Conservation (phyloP, 192 early-diverging fungal genomes). For the Coemansia sp. region DNA sequence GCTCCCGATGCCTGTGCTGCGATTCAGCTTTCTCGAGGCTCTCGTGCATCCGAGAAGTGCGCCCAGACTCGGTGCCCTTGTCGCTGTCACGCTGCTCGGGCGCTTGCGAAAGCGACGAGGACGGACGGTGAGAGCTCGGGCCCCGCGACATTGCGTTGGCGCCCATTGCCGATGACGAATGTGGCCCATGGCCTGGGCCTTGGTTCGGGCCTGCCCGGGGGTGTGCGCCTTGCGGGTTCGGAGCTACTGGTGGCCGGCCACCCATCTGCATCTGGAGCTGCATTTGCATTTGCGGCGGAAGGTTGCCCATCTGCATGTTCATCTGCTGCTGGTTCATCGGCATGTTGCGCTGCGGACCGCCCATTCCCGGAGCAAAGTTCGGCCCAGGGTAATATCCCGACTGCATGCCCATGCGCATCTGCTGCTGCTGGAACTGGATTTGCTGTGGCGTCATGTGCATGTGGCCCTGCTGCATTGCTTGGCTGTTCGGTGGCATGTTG, state of each 20-base stretch:
- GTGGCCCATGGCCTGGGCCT: neutral
- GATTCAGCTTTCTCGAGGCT: slow-evolving; percentile 33
- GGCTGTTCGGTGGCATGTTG: slow-evolving; percentile 6
- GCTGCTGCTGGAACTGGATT: slow-evolving; percentile 28
- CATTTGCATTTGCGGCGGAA: slow-evolving; percentile 42
- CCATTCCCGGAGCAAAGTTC: slow-evolving; percentile 25
- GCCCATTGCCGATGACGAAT: neutral
- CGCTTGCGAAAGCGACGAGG: neutral
- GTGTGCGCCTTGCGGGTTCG: slow-evolving; percentile 21
- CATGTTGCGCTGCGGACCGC: slow-evolving; percentile 47
- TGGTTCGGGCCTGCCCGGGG: slow-evolving; percentile 19
- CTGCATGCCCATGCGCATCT: slow-evolving; percentile 43
- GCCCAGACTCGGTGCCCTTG: slow-evolving; percentile 36
- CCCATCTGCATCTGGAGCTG: slow-evolving; percentile 51
- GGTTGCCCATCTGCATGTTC: slow-evolving; percentile 17
- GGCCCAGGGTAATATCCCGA: slow-evolving; percentile 31
- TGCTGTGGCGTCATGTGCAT: slow-evolving; percentile 33
- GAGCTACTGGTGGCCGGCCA: slow-evolving; percentile 31
- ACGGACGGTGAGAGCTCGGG: neutral
- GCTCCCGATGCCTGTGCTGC: slow-evolving; percentile 25
- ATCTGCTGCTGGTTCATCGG: slow-evolving; percentile 38
- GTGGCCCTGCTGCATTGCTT: slow-evolving; percentile 8
- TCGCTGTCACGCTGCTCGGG: slow-evolving; percentile 32
- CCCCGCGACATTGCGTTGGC: slow-evolving; percentile 11
- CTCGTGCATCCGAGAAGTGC: slow-evolving; percentile 25